Percentiles rank a stretch among this genome's conserved stretches.
phyloP scores from a whole-genome alignment of 2,329 filamentous ascomycete genomes.

The Colletotrichum sp. region DNA sequence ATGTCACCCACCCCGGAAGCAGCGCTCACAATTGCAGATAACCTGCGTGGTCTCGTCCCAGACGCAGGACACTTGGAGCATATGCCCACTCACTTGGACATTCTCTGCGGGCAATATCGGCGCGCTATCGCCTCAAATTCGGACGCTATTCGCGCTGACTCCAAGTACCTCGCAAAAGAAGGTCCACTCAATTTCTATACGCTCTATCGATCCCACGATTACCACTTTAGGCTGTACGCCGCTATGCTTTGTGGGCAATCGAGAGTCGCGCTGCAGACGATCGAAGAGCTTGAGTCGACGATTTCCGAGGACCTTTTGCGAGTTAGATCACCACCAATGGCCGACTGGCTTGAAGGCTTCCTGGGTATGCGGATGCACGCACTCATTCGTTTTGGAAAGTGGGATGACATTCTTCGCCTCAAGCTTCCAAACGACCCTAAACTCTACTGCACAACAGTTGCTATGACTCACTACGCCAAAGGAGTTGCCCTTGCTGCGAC shows the following conservation, averaged over 20 bases:
- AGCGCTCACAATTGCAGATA: constrained; percentile 65
- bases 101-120: constrained; percentile 74
- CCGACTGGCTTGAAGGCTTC: constrained; percentile 79
- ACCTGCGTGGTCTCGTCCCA: constrained; percentile 68
- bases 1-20: constrained; percentile 73
- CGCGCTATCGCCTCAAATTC: constrained; percentile 71
- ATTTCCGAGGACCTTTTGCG: constrained; percentile 69
- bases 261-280: constrained; percentile 65
- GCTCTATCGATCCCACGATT: constrained; percentile 76
- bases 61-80: constrained; percentile 75
- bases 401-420: constrained; percentile 68
- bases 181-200: constrained; percentile 77
- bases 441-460: constrained; percentile 73
- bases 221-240: constrained; percentile 77
- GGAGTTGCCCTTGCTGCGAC: constrained; percentile 70
- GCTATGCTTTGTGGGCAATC: constrained; percentile 79
- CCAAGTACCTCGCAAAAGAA: constrained; percentile 64
- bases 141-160: constrained; percentile 70
- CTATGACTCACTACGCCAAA: constrained; percentile 71
- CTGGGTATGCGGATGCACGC: constrained; percentile 72
- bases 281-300: constrained; percentile 61
- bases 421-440: constrained; percentile 59
- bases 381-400: constrained; percentile 74
- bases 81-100: constrained; percentile 81
- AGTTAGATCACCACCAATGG: constrained; percentile 74